These are phyloP conservation scores for Phialophora chinensis DNA, from an alignment of 2,329 filamentous ascomycete genomes.

Conservation along the genomic window DNA sequence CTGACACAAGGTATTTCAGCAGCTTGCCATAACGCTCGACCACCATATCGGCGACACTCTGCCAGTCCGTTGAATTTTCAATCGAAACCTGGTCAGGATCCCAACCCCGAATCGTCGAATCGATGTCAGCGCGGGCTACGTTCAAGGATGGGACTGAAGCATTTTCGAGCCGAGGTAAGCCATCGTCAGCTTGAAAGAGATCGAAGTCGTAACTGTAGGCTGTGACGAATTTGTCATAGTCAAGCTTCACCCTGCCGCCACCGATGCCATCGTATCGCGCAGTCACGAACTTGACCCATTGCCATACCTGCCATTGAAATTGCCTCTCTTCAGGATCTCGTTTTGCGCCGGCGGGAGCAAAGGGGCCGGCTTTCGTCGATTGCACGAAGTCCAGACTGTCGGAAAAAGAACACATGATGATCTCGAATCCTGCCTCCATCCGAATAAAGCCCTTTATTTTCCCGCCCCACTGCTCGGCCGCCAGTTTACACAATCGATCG, in stretches of 20 bases:
- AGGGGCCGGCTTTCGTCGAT: constrained; percentile 41
- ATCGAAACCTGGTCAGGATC: constrained; percentile 30
- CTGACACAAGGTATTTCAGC: constrained; percentile 51
- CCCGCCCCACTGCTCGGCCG: constrained; percentile 55
- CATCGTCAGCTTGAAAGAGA: constrained; percentile 47
- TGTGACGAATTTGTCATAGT: constrained; percentile 58
- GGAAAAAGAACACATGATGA: constrained; percentile 70
- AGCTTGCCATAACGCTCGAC: constrained; percentile 66
- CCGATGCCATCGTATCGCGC: constrained; percentile 40
- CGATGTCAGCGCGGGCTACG: constrained; percentile 53
- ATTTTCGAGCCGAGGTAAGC: constrained; percentile 51
- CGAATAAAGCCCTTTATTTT: constrained; percentile 68
- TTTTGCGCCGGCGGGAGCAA: constrained; percentile 3
- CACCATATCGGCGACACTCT: constrained; percentile 69
- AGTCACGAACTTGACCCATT: constrained; percentile 32
- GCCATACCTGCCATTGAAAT: constrained; percentile 7
- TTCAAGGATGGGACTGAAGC: constrained; percentile 44
- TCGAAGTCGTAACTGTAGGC: constrained; percentile 53
- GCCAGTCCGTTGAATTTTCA: constrained; percentile 61
- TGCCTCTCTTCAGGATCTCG: neutral
- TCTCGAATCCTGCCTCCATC: constrained; percentile 73
- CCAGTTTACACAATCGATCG: constrained; percentile 61
- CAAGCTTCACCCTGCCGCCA: constrained; percentile 50
- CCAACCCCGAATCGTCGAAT: constrained; percentile 47
- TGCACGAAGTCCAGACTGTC: constrained; percentile 47